Percentiles rank a stretch among this genome's conserved stretches.
phyloP scores from a whole-genome alignment of 192 early-diverging fungal genomes.

The Backusella westeae region DNA sequence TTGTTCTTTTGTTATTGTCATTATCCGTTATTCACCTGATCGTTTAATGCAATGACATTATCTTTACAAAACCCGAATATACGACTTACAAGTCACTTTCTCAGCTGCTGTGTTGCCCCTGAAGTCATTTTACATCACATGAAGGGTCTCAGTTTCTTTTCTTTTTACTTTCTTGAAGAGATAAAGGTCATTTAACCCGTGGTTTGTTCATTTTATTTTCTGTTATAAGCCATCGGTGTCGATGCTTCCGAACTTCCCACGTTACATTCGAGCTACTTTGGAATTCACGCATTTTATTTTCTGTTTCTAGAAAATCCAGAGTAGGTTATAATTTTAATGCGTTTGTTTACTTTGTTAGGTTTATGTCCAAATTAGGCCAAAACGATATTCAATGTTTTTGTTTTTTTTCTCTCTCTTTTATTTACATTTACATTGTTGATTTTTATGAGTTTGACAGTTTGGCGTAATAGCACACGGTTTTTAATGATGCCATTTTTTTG shows the following conservation, averaged over 20 bases:
- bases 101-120: background rate
- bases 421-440: background rate
- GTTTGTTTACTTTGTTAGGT: background rate
- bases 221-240: background rate
- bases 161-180: background rate
- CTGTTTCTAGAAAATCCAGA: background rate
- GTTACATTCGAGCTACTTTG: background rate
- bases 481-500: background rate
- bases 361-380: background rate
- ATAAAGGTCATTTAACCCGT: slow-evolving; percentile 1
- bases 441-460: background rate
- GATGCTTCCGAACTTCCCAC: background rate
- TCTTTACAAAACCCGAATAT: background rate
- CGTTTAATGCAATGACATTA: background rate
- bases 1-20: background rate
- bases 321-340: background rate
- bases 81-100: background rate
- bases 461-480: background rate
- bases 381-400: background rate
- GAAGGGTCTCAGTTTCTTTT: background rate
- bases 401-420: background rate
- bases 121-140: background rate
- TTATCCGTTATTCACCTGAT: background rate
- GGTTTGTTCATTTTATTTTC: background rate
- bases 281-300: background rate